A percentile compares a stretch with the other conserved stretches of the same genome.
These are phyloP conservation scores for Vairimorpha apis DNA, from an alignment of 371 early-diverging fungal genomes.

Conservation along the genomic window DNA sequence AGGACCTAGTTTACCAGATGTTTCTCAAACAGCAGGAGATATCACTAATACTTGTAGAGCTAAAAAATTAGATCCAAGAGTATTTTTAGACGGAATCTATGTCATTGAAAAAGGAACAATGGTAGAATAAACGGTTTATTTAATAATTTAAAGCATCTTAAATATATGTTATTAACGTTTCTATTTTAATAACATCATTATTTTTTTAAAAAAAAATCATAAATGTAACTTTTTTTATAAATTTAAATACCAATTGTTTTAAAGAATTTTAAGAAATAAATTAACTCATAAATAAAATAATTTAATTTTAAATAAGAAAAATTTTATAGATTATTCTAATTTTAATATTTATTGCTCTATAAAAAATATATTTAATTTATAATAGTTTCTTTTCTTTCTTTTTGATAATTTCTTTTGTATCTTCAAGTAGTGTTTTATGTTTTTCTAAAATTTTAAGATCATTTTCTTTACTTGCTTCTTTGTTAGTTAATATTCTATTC, in stretches of 20 bases:
- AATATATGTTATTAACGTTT: too few relatives aligned
- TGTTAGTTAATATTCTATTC: constrained; percentile 55
- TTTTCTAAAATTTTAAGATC: constrained; percentile 51
- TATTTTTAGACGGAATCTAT: constrained; percentile 90
- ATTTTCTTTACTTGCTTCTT: constrained; percentile 53
- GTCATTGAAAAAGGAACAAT: constrained; percentile 57
- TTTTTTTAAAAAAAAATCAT: too few relatives aligned
- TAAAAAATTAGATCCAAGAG: constrained; percentile 91
- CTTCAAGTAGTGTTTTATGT: constrained; percentile 36
- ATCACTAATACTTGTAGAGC: constrained; percentile 77
- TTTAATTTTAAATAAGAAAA: too few relatives aligned
- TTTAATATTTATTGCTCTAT: too few relatives aligned
- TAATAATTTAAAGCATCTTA: constrained; percentile 24
- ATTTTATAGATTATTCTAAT: too few relatives aligned
- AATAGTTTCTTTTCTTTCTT: not conserved
- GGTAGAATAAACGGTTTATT: constrained; percentile 29
- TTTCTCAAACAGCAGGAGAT: constrained; percentile 84
- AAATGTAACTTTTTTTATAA: too few relatives aligned
- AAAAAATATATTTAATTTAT: too few relatives aligned
- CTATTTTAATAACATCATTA: too few relatives aligned
- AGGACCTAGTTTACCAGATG: constrained; percentile 89
- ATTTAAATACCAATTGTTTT: too few relatives aligned
- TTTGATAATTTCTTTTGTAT: not conserved
- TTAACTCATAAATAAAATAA: too few relatives aligned
- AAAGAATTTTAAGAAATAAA: too few relatives aligned